Base-by-base conservation (phyloP, 1,284 basidiomycete genomes). In the Neotropicomus parvogracilis region DNA sequence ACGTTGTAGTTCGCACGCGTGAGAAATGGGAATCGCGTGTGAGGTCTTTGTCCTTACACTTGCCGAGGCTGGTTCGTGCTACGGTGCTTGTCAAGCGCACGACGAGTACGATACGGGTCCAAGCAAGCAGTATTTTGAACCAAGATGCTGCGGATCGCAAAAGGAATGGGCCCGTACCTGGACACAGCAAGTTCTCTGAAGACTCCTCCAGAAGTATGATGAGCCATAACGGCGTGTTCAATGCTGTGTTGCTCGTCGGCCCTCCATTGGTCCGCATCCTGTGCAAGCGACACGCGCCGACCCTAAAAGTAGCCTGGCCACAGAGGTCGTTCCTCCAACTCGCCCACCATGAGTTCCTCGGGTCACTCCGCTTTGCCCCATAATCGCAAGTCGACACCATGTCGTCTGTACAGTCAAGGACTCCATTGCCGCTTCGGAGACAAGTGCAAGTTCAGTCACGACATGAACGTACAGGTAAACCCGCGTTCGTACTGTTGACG, bases 371-470 rank as follows among this genome's bases (percentile, higher is more conserved):
- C 37, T 12, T 11, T 11, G 4, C 14, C 21, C 34, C 32, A 20
- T 9, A 36, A 38, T 19, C 49, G 38, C 37, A 58, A 48, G 37
- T 14, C 48, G 26, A 1, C 4, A 24, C 40, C 52, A 14, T 62
- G 60, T 12, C 60, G 53, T 44, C 14, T 44, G 5, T 40, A 65
- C 27, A 28, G 5, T 32, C 62, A 63, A 50, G 64, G 60, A n/a
- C n/a, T n/a, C 0, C 28, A 47, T n/a, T 62, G 60, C 51, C 62
- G 48, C 28, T 63, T 40, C 28, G 64, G 60, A 24, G 46, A 59
- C 32, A 59, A 42, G 27, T 62, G 60, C 53, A 52, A 14, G 50
- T 61, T 52, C n/a, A 49, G 55, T 21, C 61, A 63, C n/a, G 49
- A 53, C 9, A 17, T 10, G 8, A 6, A 32, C 1, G 39, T 40